Evolutionary conservation across 139 green algal genomes (phyloP).

Genomic region (Prasinococcaceae sp.): DNA sequence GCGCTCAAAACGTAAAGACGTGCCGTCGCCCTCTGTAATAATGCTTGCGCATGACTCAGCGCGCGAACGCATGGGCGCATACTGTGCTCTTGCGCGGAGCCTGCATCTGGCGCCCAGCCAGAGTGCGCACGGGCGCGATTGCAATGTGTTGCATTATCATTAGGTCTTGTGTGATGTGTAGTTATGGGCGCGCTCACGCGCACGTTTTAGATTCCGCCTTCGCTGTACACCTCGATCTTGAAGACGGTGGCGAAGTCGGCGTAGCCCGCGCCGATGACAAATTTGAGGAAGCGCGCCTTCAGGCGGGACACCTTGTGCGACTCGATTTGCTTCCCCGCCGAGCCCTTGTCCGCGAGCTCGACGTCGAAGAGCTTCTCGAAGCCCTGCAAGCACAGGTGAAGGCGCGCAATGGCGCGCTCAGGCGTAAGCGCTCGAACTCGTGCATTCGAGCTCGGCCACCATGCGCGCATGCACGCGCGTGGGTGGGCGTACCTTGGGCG

Average conservation of each 20-base stretch:
- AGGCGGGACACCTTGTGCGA: conserved; percentile 29
- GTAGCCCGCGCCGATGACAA: conserved; percentile 24
- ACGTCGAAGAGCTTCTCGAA: conserved; percentile 36
- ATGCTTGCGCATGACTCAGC: too few relatives aligned
- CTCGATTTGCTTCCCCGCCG: conserved; percentile 20
- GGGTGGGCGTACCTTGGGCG: neutral
- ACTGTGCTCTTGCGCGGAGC: too few relatives aligned
- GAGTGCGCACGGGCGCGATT: too few relatives aligned
- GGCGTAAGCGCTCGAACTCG: neutral
- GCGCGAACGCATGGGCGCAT: too few relatives aligned
- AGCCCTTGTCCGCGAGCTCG: conserved; percentile 2
- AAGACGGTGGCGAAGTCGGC: conserved; percentile 29
- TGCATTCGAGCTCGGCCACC: neutral
- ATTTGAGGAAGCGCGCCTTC: conserved; percentile 25
- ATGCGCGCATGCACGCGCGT: neutral
- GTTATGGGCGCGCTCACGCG: too few relatives aligned
- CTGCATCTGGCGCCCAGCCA: too few relatives aligned
- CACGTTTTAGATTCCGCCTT: too few relatives aligned
- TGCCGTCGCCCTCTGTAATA: too few relatives aligned
- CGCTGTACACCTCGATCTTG: conserved; percentile 14
- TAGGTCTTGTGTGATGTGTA: too few relatives aligned
- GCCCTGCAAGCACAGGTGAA: too few relatives aligned
- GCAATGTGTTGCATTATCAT: too few relatives aligned
- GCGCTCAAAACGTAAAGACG: conserved; percentile 87
- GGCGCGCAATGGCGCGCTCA: neutral